Evolutionary conservation across 2,329 filamentous ascomycete genomes (phyloP).

Genomic region (Cytospora piceicola): DNA sequence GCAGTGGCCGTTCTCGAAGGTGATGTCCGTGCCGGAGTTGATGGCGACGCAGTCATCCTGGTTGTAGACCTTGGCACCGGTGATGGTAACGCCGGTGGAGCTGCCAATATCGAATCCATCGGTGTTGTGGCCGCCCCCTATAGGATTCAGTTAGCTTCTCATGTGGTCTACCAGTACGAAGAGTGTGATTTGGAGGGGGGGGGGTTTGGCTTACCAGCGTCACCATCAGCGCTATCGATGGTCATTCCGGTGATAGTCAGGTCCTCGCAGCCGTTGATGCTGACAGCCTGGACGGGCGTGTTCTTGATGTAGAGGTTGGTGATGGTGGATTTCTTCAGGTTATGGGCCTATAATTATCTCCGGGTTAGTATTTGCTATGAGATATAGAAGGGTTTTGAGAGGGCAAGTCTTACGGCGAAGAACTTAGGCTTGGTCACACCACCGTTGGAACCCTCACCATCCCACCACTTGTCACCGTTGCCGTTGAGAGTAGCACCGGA

Average conservation of each 20-base stretch:
- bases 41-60: conserved; percentile 64
- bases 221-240: conserved; percentile 61
- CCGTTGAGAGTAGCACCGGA: conserved; percentile 59
- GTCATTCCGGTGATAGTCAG: conserved; percentile 54
- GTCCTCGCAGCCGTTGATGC: conserved; percentile 46
- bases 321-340: conserved; percentile 53
- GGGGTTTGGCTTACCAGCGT: conserved; percentile 35
- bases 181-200: not conserved
- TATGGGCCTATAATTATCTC: conserved; percentile 41
- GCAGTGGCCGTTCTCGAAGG: conserved; percentile 48
- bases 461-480: conserved; percentile 63
- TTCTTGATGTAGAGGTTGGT: conserved; percentile 55
- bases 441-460: conserved; percentile 60
- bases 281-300: conserved; percentile 58
- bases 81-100: conserved; percentile 53
- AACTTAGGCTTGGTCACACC: conserved; percentile 66
- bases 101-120: conserved; percentile 56
- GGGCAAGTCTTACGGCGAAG: conserved; percentile 47
- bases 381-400: not conserved
- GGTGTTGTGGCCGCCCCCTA: conserved; percentile 52
- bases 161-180: not conserved
- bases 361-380: not conserved
- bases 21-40: conserved; percentile 54
- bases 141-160: not conserved
- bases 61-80: conserved; percentile 56